These are phyloP conservation scores for Trichosporon asahii DNA, from an alignment of 1,284 basidiomycete genomes.

Conservation along the genomic window DNA sequence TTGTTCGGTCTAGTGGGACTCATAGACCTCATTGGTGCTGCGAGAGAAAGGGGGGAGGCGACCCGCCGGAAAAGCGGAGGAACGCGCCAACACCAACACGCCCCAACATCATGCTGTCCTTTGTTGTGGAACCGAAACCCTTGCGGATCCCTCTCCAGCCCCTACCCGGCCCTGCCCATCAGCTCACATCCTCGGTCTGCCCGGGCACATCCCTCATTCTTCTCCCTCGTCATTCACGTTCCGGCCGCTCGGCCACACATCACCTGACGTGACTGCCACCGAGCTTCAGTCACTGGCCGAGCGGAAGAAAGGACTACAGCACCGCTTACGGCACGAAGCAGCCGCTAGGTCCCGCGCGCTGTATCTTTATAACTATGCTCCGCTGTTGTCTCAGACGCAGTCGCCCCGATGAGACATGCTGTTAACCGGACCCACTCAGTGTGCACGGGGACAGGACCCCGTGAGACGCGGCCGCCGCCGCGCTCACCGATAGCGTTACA, in stretches of 20 bases:
- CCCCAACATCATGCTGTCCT: not conserved
- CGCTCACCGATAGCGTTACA: not conserved
- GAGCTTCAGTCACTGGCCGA: not conserved
- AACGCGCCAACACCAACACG: too few relatives aligned
- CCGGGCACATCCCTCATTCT: too few relatives aligned
- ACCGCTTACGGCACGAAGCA: not conserved
- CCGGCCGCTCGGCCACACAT: not conserved
- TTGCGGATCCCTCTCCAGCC: too few relatives aligned
- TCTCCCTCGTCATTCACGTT: not conserved
- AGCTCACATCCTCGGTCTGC: not conserved
- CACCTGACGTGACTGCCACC: not conserved
- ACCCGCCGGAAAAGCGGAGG: not conserved
- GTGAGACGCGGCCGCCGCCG: not conserved
- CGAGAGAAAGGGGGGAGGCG: not conserved
- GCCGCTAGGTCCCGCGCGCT: not conserved
- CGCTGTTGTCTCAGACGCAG: not conserved
- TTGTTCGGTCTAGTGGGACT: not conserved
- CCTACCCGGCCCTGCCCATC: not conserved
- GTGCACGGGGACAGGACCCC: not conserved
- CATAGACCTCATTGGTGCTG: not conserved
- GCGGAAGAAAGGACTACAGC: not conserved
- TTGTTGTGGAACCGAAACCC: not conserved
- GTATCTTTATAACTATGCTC: not conserved
- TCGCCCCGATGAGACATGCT: not conserved
- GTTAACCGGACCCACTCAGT: not conserved